Conservation (phyloP, 306 rosid species). For the Prunus kanzakura region DNA sequence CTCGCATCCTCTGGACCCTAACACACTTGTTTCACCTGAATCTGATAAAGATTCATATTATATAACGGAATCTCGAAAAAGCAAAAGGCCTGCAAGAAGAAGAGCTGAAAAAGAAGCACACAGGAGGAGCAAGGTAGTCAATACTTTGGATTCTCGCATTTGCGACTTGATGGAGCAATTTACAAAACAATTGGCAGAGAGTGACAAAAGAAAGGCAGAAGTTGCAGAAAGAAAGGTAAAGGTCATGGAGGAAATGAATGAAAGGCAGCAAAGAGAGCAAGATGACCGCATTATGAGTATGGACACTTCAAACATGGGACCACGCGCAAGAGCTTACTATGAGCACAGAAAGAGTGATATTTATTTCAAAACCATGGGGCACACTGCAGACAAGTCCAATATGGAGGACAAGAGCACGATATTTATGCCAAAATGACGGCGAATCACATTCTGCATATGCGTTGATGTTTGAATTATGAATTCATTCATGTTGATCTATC, state of each 20-base stretch:
- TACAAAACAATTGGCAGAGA: not conserved
- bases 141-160: not conserved
- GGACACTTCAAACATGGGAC: not conserved
- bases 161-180: not conserved
- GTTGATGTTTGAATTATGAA: not conserved
- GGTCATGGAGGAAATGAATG: not conserved
- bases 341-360: not conserved
- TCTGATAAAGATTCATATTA: not conserved
- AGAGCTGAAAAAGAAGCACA: not conserved
- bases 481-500: too few relatives aligned
- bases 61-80: not conserved
- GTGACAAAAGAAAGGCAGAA: not conserved
- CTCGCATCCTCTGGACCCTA: not conserved
- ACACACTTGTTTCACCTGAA: not conserved
- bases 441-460: not conserved
- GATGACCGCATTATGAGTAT: not conserved
- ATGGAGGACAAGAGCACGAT: not conserved
- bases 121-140: not conserved
- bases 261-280: constrained; percentile 3
- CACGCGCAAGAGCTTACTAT: not conserved
- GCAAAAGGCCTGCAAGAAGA: not conserved
- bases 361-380: not conserved
- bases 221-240: not conserved
- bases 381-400: not conserved
- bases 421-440: not conserved